Base-by-base conservation (phyloP, 352 stramenopile species). In the Discostella stelligera region DNA sequence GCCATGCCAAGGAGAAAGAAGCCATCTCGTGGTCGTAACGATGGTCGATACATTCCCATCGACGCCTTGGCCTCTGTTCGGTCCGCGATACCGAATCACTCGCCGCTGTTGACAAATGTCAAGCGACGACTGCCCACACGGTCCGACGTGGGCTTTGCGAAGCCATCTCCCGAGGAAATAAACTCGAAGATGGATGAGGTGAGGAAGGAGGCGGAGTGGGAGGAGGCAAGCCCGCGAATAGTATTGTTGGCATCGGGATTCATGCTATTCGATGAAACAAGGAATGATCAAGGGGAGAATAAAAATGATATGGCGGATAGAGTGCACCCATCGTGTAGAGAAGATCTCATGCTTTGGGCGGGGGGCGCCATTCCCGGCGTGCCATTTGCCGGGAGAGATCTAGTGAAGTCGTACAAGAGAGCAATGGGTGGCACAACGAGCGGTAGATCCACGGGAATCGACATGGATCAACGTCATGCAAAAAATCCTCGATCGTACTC, bases 141-240 rank as follows among this genome's bases (percentile, higher is more conserved):
- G 59, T 65, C 75, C 0, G 88, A 93, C 80, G 88, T 93, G 3
- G 88, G 88, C 39, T 93, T 93, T 80, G 66, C 82, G 4, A 83
- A 86, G 46, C 78, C 88, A 1, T 71, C 74, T 3, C 16, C 66
- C 30, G 80, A 90, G 46, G 86, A 93, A 58, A 88, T 91, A n/a
- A 62, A 65, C 4, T 44, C 8, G 7, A 60, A 60, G 53, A 60
- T 60, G 53, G 80, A 90, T 50, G 86, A 93, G 66, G 89, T 91
- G n/a, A 66, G 62, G 30, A 71, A 70, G 20, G 88, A 93, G 69
- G 87, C 79, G 13, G 79, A 90, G 70, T 89, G 82, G 84, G 85
- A 93, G 76, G 84, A 92, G 75, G 74, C 81, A 7, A 91, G 81
- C 78, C 86, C 86, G n/a, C 66, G 88, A 27, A 73, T 92, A 18